Evolutionary conservation across 805 yeast species (phyloP).

Genomic region (Maudiozyma saulgeensis): DNA sequence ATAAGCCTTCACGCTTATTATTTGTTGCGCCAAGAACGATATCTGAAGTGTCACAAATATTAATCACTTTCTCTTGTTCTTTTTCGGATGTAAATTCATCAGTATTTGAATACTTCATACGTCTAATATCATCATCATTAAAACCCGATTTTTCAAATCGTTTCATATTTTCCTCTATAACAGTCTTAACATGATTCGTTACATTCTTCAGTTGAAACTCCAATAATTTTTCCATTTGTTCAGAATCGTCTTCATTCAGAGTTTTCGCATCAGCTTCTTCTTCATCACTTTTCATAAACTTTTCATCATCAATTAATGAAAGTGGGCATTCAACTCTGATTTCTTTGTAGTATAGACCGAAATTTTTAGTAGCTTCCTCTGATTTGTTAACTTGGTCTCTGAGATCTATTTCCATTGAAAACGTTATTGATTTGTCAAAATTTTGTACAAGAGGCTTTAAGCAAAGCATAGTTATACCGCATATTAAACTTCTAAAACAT

Average conservation of each 20-base stretch:
- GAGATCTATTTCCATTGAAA: slow-evolving; percentile 19
- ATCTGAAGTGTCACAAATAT: slow-evolving; percentile 22
- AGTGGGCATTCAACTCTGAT: slow-evolving; percentile 21
- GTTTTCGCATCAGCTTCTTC: slow-evolving; percentile 1
- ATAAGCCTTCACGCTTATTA: slow-evolving; percentile 3
- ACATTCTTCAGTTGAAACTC: slow-evolving; percentile 20
- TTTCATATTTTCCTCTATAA: slow-evolving; percentile 10
- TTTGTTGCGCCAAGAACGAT: slow-evolving; percentile 2
- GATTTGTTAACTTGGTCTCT: slow-evolving; percentile 9
- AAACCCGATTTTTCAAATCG: slow-evolving; percentile 18
- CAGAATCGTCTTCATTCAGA: slow-evolving; percentile 8
- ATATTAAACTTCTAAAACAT: slow-evolving; percentile 19
- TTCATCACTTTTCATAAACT: slow-evolving; percentile 2
- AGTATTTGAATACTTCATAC: slow-evolving; percentile 18
- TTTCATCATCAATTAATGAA: slow-evolving; percentile 15
- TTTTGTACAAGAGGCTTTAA: slow-evolving; percentile 17
- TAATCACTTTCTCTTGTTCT: slow-evolving; percentile 13
- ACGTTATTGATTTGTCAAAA: slow-evolving; percentile 13
- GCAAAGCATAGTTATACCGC: slow-evolving; percentile 23
- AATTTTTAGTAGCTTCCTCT: slow-evolving; percentile 5
- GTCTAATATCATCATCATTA: slow-evolving; percentile 24
- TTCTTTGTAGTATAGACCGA: slow-evolving; percentile 21
- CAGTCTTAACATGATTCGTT: slow-evolving; percentile 13
- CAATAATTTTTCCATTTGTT: slow-evolving; percentile 12
- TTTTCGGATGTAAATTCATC: slow-evolving; percentile 1